phyloP scores from a whole-genome alignment of 805 yeast species.

The Saccharomyces jurei region DNA sequence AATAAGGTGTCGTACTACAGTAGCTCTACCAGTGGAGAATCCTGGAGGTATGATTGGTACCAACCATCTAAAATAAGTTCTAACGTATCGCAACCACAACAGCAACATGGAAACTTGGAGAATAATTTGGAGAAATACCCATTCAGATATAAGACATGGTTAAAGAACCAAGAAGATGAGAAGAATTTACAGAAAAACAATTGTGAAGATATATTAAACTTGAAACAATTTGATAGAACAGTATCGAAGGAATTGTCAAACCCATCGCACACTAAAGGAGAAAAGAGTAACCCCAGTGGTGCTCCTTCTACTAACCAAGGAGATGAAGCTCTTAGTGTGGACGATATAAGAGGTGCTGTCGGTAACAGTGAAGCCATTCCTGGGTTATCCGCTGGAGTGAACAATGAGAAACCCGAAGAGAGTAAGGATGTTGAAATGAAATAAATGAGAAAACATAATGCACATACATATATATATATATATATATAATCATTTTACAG shows the following conservation, averaged over 20 bases:
- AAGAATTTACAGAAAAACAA: slow-evolving; percentile 28
- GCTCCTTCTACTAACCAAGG: slow-evolving; percentile 5
- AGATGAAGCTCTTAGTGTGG: slow-evolving; percentile 33
- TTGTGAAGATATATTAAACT: slow-evolving; percentile 38
- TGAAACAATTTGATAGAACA: slow-evolving; percentile 31
- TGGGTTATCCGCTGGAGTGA: slow-evolving; percentile 30
- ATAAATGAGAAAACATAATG: neutral
- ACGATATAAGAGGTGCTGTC: slow-evolving; percentile 49
- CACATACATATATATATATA: neutral
- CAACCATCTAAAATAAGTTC: slow-evolving; percentile 15
- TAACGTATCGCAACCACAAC: slow-evolving; percentile 2
- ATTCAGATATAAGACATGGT: slow-evolving; percentile 23
- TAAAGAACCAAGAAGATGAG: slow-evolving; percentile 2
- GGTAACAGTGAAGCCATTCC: slow-evolving; percentile 40
- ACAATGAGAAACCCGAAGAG: slow-evolving; percentile 16
- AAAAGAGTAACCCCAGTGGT: neutral
- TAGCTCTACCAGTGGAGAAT: slow-evolving; percentile 11
- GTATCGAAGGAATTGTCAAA: neutral
- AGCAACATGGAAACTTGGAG: slow-evolving; percentile 1
- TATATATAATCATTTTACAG: slow-evolving; percentile 31
- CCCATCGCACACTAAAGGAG: neutral
- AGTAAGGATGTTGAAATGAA: slow-evolving; percentile 1
- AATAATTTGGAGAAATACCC: slow-evolving; percentile 12
- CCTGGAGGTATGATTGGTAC: slow-evolving; percentile 30
- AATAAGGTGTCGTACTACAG: slow-evolving; percentile 10